These are phyloP conservation scores for Aureobasidium mangrovei DNA, from an alignment of 2,329 filamentous ascomycete species.

Conservation along the genomic window DNA sequence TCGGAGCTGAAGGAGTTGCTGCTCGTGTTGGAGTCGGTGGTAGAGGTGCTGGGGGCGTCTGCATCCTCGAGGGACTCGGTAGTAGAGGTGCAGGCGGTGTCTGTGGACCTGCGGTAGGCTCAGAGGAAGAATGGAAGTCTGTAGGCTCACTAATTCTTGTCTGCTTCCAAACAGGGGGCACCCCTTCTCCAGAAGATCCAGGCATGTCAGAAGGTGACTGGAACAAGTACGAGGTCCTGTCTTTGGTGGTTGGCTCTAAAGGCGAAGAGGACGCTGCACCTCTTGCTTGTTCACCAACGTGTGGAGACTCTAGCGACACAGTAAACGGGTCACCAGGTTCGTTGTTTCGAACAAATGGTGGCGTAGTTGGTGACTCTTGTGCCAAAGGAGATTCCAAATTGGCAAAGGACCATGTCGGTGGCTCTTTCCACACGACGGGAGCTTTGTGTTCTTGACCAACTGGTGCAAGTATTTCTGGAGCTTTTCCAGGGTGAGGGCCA, in stretches of 20 bases:
- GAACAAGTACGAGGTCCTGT: slow-evolving; percentile 40
- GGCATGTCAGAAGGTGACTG: slow-evolving; percentile 30
- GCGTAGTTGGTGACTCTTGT: not conserved
- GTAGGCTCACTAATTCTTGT: not conserved
- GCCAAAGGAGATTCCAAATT: not conserved
- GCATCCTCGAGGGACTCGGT: not conserved
- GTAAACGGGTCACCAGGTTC: not conserved
- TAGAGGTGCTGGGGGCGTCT: not conserved
- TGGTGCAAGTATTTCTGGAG: not conserved
- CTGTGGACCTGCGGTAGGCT: not conserved
- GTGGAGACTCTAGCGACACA: no score
- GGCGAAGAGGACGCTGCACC: slow-evolving; percentile 25
- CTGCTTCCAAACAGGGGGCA: not conserved
- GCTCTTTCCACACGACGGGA: not conserved
- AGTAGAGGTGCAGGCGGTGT: not conserved
- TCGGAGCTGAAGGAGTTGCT: not conserved
- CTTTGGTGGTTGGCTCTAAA: slow-evolving; percentile 36
- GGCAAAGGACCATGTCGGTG: slow-evolving; percentile 12
- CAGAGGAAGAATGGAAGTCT: not conserved
- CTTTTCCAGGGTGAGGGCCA: no score
- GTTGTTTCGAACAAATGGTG: not conserved
- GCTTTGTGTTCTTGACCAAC: not conserved
- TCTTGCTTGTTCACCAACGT: not conserved
- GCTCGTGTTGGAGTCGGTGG: not conserved
- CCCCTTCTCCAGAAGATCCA: not conserved